Conservation (phyloP, 2,329 filamentous ascomycete genomes). For the Penicillium sp. region DNA sequence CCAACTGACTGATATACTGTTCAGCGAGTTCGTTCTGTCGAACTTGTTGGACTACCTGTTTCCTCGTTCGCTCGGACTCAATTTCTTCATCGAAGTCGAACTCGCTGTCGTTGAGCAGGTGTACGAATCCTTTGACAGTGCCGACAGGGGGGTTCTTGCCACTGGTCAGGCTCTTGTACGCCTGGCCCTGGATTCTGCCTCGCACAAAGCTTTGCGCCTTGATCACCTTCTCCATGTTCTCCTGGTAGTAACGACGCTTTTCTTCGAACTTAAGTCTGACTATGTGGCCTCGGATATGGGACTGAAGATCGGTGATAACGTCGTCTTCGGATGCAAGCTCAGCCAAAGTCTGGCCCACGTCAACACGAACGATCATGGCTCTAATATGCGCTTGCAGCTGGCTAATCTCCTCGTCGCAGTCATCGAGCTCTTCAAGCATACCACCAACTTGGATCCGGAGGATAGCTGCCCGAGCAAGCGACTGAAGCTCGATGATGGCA, state of each 20-base stretch:
- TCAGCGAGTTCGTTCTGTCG: conserved; percentile 96
- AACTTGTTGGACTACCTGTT: conserved; percentile 96
- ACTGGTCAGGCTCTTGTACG: conserved; percentile 94
- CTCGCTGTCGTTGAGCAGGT: conserved; percentile 95
- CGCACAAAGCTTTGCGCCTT: conserved; percentile 98
- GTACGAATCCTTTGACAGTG: conserved; percentile 97
- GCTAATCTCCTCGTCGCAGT: conserved; percentile 69
- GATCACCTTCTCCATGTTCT: conserved; percentile 99
- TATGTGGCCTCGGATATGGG: conserved; percentile 72
- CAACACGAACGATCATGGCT: conserved; percentile 76
- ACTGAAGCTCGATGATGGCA: conserved; percentile 43
- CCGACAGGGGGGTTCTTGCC: conserved; percentile 97
- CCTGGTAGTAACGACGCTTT: conserved; percentile 85
- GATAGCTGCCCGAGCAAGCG: conserved; percentile 47
- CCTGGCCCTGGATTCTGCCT: conserved; percentile 93
- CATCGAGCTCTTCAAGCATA: conserved; percentile 72
- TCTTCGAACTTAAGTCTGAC: conserved; percentile 78
- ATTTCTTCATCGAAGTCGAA: conserved; percentile 99
- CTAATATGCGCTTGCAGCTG: conserved; percentile 76
- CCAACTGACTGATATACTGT: conserved; percentile 96
- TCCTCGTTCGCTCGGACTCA: conserved; percentile 91
- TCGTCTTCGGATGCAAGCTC: conserved; percentile 85
- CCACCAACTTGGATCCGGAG: conserved; percentile 46
- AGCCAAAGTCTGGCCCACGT: conserved; percentile 73
- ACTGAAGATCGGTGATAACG: conserved; percentile 74